Percentiles rank a stretch among this genome's conserved stretches.
phyloP scores from a whole-genome alignment of 768 basidiomycete species.

The Lactarius hengduanensis region DNA sequence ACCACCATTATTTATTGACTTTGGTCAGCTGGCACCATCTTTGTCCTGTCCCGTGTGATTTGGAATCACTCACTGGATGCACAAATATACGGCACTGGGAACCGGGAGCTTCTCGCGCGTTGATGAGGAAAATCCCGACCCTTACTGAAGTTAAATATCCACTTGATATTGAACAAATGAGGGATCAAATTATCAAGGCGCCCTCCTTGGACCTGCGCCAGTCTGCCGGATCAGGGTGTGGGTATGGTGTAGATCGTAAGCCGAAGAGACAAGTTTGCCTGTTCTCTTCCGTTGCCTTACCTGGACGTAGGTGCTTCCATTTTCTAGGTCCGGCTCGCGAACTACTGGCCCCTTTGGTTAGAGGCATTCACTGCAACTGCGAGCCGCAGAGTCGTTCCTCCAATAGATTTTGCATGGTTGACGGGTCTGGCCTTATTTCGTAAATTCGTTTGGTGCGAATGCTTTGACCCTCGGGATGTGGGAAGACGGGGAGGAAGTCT shows the following conservation, averaged over 20 bases:
- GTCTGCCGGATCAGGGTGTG: not conserved
- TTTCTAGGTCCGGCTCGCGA: slow-evolving; percentile 7
- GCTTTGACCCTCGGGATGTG: slow-evolving; percentile 9
- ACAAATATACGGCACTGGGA: not conserved
- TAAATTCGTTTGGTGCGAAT: not conserved
- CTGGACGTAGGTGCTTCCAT: slow-evolving; percentile 15
- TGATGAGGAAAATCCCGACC: not conserved
- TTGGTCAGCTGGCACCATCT: not conserved
- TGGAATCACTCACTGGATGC: not conserved
- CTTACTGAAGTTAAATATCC: not conserved
- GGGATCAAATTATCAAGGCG: not conserved
- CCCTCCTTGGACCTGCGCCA: slow-evolving; percentile 6
- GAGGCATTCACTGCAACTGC: not conserved
- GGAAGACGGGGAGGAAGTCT: slow-evolving; percentile 3
- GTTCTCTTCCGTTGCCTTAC: slow-evolving; percentile 22
- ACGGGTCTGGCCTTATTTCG: slow-evolving; percentile 8
- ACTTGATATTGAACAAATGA: not conserved
- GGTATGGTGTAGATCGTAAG: slow-evolving; percentile 16
- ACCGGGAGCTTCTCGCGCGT: not conserved
- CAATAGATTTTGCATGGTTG: slow-evolving; percentile 12
- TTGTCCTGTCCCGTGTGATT: not conserved
- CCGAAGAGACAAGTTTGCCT: not conserved
- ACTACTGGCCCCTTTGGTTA: slow-evolving; percentile 23
- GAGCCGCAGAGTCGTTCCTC: slow-evolving; percentile 1
- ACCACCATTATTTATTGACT: too few relatives aligned